Evolutionary conservation across 2,329 filamentous ascomycete species (phyloP).

Genomic region (Aspergillus quadricinctus): DNA sequence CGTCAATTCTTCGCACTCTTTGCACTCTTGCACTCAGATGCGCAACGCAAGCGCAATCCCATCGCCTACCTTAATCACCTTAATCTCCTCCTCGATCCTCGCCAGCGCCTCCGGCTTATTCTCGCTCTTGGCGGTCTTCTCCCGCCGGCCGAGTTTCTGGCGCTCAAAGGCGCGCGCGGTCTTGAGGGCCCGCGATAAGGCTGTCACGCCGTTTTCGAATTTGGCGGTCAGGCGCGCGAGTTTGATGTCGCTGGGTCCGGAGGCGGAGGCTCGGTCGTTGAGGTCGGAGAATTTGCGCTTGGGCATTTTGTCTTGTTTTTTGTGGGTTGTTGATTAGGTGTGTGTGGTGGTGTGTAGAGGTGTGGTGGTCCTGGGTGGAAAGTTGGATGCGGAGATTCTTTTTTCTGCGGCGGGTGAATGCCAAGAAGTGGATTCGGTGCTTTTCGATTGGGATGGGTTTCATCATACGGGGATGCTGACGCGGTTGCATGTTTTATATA

Average conservation of each 20-base stretch:
- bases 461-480: neutral
- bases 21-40: neutral
- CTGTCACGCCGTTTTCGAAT: constrained; percentile 48
- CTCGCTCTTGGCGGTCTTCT: constrained; percentile 50
- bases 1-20: constrained; percentile 5
- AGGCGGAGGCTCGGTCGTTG: constrained; percentile 12
- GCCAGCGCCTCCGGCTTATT: constrained; percentile 38
- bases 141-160: constrained; percentile 58
- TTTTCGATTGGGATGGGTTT: neutral
- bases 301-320: constrained; percentile 25
- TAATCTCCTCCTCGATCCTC: constrained; percentile 52
- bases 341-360: neutral
- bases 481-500: neutral
- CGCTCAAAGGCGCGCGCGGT: constrained; percentile 58
- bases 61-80: constrained; percentile 50
- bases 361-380: neutral
- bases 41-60: neutral
- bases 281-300: constrained; percentile 39
- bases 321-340: neutral
- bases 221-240: constrained; percentile 41
- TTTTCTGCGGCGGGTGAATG: constrained; percentile 3
- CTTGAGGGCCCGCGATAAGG: constrained; percentile 52
- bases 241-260: constrained; percentile 16
- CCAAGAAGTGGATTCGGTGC: constrained; percentile 4
- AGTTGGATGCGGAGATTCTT: neutral